Base-by-base conservation (phyloP, 228 moss, liverwort and hornwort genomes). In the Sphagnum magellanicum region DNA sequence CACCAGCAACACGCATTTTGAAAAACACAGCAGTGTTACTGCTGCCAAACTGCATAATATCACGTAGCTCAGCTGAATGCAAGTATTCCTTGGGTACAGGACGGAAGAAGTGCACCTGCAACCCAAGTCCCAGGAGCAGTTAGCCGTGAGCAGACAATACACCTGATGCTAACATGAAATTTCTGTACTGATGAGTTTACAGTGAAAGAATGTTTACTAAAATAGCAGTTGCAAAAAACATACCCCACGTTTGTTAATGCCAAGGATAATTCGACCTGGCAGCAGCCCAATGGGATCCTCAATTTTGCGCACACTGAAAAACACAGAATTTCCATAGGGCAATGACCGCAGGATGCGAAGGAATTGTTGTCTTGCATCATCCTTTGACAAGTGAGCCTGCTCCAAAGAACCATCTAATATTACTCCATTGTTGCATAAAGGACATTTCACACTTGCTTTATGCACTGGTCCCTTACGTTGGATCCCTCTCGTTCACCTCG, bases 31-130 rank as follows among this genome's bases (percentile, higher is more conserved):
- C 87, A 14, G 83, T 87, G 61, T 87, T 87, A 72, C 87, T 87
- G 70, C 87, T 87, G 6, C 87, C 87, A 71, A 87, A 87, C 77
- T 87, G 87, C 87, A 87, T 87, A 65, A 87, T 87, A 67, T 87
- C 87, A 67, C 87, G 75, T 49, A 87, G 71, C 74, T 83, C 87
- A 57, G 87, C 87, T 65, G 87, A 87, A 52, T 87, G 87, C 51
- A 87, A 75, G 69, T 87, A 87, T 67, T 87, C 87, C 70, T 87
- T 87, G 6, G 87, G 87, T 51, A 87, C 87, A 51, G 87, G 87
- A 60, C 87, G 80, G 73, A 87, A 87, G 68, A 87, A 87, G 72
- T 87, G 87, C 0, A 87, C 83, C 87, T 87, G 71, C 15, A 59
- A 46, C 8, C 50, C 52, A 74, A 5, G 32, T 32, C 32, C 32